phyloP scores from a whole-genome alignment of 495 filamentous ascomycete species.

The Hypoxylon cercidicola region DNA sequence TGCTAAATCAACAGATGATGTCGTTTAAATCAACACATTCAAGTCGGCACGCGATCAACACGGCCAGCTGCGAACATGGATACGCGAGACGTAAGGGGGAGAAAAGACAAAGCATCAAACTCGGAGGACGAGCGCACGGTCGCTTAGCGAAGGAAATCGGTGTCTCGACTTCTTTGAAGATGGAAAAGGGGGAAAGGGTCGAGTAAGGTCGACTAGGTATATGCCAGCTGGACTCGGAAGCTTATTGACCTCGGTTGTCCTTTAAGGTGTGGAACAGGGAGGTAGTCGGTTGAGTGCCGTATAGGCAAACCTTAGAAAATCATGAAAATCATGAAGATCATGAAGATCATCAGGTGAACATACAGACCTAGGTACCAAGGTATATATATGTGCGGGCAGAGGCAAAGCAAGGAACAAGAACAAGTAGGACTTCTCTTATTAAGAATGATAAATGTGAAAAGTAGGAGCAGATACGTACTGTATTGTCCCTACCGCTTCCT shows the following conservation, averaged over 20 bases:
- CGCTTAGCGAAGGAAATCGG: neutral
- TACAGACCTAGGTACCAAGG: too few species aligned
- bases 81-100: conserved; percentile 8
- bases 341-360: too few species aligned
- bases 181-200: conserved; percentile 9
- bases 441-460: too few species aligned
- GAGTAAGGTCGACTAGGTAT: conserved; percentile 8
- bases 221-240: neutral
- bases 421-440: too few species aligned
- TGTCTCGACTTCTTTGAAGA: neutral
- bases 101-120: conserved; percentile 24
- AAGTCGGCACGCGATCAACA: conserved; percentile 14
- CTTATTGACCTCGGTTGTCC: conserved; percentile 13
- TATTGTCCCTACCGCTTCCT: conserved; percentile 3
- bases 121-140: conserved; percentile 1
- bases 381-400: conserved; percentile 24
- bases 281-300: neutral
- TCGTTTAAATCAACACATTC: conserved; percentile 5
- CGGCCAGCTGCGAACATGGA: conserved; percentile 1
- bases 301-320: neutral
- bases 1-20: conserved; percentile 15
- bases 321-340: neutral
- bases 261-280: neutral
- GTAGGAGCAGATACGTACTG: too few species aligned
- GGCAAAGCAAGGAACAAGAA: conserved; percentile 10